A percentile compares a stretch with the other conserved stretches of the same genome.
phyloP scores from a whole-genome alignment of 164 flowering plant genomes.

The Umbellularia californica region DNA sequence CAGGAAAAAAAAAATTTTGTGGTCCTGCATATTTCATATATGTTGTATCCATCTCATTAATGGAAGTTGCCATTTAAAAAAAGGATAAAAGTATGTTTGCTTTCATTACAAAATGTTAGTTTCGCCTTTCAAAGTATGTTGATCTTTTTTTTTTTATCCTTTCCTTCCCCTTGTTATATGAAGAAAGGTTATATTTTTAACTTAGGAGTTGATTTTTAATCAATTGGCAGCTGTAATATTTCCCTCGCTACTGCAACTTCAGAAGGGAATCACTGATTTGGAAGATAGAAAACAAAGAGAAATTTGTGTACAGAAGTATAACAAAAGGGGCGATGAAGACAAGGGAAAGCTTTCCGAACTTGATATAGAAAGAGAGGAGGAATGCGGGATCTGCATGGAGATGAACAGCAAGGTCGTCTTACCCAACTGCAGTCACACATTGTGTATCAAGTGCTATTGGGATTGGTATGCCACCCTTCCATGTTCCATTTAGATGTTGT shows the following conservation, averaged over 20 bases:
- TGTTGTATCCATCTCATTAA: too few species aligned
- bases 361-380: conserved; percentile 81
- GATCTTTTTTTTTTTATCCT: not conserved
- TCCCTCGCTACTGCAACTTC: conserved; percentile 85
- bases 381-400: conserved; percentile 96
- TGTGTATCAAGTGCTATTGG: conserved; percentile 79
- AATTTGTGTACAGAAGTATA: conserved; percentile 51
- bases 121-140: not conserved
- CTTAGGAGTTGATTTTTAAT: not conserved
- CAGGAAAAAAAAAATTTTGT: not conserved
- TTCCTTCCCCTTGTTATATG: not conserved
- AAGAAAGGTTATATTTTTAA: not conserved
- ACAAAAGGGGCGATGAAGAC: conserved; percentile 38
- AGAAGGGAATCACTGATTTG: conserved; percentile 75
- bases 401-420: conserved; percentile 63
- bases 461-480: conserved; percentile 47
- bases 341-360: conserved; percentile 62
- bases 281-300: conserved; percentile 81
- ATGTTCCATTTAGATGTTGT: not conserved
- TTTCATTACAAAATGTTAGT: too few species aligned
- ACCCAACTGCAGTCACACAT: conserved; percentile 71
- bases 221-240: conserved; percentile 63
- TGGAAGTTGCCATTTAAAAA: too few species aligned
- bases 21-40: not conserved
- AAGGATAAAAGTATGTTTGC: too few species aligned